These are phyloP conservation scores for Tylopilus sp. DNA, from an alignment of 768 basidiomycete species.

Conservation along the genomic window DNA sequence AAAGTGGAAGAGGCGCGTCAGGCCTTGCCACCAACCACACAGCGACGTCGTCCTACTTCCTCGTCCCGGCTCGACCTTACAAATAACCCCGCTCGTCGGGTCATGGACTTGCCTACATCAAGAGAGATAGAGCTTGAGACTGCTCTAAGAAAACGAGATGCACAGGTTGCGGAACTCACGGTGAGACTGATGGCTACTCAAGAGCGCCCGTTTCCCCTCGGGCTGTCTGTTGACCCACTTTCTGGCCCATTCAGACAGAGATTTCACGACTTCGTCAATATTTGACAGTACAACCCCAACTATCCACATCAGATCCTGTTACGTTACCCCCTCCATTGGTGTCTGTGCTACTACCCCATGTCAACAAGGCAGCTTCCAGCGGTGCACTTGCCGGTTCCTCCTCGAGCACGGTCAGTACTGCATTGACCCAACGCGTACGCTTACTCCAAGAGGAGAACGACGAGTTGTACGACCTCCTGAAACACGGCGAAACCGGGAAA, in stretches of 20 bases:
- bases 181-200: constrained; percentile 42
- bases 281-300: constrained; percentile 54
- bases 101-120: constrained; percentile 68
- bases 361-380: constrained; percentile 41
- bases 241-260: constrained; percentile 54
- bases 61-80: constrained; percentile 12
- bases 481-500: constrained; percentile 71
- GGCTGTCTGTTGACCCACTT: constrained; percentile 18
- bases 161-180: constrained; percentile 65
- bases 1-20: constrained; percentile 25
- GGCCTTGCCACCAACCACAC: constrained; percentile 32
- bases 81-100: constrained; percentile 12
- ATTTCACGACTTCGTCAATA: constrained; percentile 64
- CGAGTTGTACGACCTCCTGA: constrained; percentile 75
- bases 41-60: constrained; percentile 16
- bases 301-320: constrained; percentile 57
- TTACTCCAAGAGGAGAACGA: constrained; percentile 85
- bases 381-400: constrained; percentile 31
- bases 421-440: constrained; percentile 69
- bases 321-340: constrained; percentile 70
- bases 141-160: constrained; percentile 71
- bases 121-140: constrained; percentile 82
- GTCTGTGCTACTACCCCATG: constrained; percentile 65
- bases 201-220: constrained; percentile 20
- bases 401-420: constrained; percentile 61